These are phyloP conservation scores for Aspergillus brunneoviolaceus DNA, from an alignment of 2,329 filamentous ascomycete genomes.

Conservation along the genomic window DNA sequence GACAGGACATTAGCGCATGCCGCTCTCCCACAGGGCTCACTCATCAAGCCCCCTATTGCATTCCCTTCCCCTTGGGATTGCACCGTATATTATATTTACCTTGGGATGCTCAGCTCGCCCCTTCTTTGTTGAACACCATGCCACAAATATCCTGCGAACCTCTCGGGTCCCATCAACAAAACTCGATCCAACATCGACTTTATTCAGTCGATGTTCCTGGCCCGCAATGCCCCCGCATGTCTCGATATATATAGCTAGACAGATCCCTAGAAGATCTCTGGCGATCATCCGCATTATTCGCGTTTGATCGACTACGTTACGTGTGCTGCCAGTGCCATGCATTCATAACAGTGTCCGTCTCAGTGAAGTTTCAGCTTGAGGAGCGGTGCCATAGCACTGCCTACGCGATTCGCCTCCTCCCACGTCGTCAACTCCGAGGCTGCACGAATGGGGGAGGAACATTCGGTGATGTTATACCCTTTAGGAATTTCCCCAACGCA, in stretches of 20 bases:
- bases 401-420: background rate
- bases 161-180: too few relatives aligned
- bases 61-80: too few relatives aligned
- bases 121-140: too few relatives aligned
- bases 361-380: background rate
- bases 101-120: too few relatives aligned
- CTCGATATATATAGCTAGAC: background rate
- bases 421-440: background rate
- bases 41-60: too few relatives aligned
- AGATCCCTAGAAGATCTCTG: background rate
- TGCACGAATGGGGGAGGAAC: background rate
- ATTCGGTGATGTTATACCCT: background rate
- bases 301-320: background rate
- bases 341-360: background rate
- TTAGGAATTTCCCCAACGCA: background rate
- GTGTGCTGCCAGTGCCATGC: background rate
- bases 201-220: background rate
- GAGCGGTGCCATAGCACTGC: background rate
- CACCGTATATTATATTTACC: too few relatives aligned
- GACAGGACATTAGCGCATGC: too few relatives aligned
- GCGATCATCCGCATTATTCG: background rate
- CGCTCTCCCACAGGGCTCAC: too few relatives aligned
- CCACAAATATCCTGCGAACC: too few relatives aligned
- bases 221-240: background rate
- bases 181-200: too few relatives aligned